These are phyloP conservation scores for Aspergillus carlsbadensis DNA, from an alignment of 495 filamentous ascomycete species.

Conservation along the genomic window DNA sequence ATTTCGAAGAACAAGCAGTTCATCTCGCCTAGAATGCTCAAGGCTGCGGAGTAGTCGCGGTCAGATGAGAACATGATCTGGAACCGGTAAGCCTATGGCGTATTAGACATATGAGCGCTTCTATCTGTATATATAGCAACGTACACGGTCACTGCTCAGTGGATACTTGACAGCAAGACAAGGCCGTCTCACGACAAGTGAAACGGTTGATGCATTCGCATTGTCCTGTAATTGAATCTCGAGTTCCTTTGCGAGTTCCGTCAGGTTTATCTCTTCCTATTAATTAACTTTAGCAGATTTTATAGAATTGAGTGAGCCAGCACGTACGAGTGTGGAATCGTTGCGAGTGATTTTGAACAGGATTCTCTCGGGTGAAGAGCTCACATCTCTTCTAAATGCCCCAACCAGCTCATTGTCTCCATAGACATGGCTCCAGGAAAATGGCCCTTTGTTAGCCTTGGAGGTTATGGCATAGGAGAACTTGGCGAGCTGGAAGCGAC, in stretches of 20 bases:
- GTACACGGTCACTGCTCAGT: constrained; percentile 16
- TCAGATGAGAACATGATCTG: constrained; percentile 43
- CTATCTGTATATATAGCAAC: constrained; percentile 4
- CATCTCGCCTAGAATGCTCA: constrained; percentile 38
- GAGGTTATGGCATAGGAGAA: constrained; percentile 43
- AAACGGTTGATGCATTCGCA: constrained; percentile 27
- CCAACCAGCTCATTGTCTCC: constrained; percentile 32
- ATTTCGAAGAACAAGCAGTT: constrained; percentile 44
- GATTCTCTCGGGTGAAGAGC: constrained; percentile 5
- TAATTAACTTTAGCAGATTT: not conserved
- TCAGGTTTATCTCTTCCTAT: constrained; percentile 41
- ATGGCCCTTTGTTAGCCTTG: constrained; percentile 29
- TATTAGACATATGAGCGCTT: not conserved
- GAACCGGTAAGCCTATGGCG: constrained; percentile 36
- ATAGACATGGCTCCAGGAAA: constrained; percentile 41
- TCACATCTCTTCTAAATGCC: constrained; percentile 25
- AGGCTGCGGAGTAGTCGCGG: constrained; percentile 36
- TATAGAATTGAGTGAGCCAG: not conserved
- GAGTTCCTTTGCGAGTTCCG: constrained; percentile 23
- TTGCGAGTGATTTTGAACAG: constrained; percentile 27
- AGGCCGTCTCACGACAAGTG: constrained; percentile 43
- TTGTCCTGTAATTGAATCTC: constrained; percentile 11
- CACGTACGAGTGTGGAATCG: constrained; percentile 31
- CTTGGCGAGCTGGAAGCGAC: constrained; percentile 36
- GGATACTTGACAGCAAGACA: constrained; percentile 46